Evolutionary conservation across 148 eudicot species (phyloP).

Genomic region (Rhododendron henanense): DNA sequence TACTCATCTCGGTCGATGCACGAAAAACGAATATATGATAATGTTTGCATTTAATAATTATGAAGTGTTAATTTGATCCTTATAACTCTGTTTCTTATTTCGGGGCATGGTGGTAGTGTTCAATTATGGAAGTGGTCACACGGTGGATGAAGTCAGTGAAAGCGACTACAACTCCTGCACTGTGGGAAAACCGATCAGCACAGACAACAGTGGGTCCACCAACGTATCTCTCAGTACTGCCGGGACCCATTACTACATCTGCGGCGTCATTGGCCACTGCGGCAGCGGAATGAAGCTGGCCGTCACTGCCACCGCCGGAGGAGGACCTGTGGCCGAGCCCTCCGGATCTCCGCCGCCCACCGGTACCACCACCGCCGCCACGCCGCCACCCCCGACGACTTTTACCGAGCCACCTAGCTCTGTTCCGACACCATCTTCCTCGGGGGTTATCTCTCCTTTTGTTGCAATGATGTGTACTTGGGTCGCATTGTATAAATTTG

Average conservation of each 20-base stretch:
- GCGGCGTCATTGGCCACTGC: conserved; percentile 71
- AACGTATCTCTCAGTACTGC: conserved; percentile 59
- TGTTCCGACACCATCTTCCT: conserved; percentile 21
- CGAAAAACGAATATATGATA: no score
- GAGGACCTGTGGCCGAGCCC: conserved; percentile 13
- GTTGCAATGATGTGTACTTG: conserved; percentile 11
- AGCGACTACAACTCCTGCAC: conserved; percentile 68
- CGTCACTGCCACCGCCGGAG: conserved; percentile 32
- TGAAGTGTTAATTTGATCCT: background rate
- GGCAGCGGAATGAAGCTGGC: conserved; percentile 75
- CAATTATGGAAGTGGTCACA: conserved; percentile 67
- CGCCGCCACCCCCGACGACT: background rate
- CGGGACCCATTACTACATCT: conserved; percentile 72
- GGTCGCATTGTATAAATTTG: conserved; percentile 8
- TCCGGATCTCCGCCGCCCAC: conserved; percentile 10
- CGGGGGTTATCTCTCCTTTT: conserved; percentile 21
- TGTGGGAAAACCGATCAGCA: conserved; percentile 44
- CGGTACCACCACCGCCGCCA: conserved; percentile 7
- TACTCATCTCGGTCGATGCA: background rate
- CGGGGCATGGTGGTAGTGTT: conserved; percentile 36
- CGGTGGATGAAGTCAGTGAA: conserved; percentile 63
- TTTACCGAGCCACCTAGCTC: conserved; percentile 13
- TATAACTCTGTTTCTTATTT: background rate
- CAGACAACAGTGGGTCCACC: conserved; percentile 65
- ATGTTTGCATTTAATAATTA: background rate